A percentile compares a stretch with the other conserved stretches of the same genome.
Conservation (phyloP, 148 eudicot genomes). For the Oxyria digyna region DNA sequence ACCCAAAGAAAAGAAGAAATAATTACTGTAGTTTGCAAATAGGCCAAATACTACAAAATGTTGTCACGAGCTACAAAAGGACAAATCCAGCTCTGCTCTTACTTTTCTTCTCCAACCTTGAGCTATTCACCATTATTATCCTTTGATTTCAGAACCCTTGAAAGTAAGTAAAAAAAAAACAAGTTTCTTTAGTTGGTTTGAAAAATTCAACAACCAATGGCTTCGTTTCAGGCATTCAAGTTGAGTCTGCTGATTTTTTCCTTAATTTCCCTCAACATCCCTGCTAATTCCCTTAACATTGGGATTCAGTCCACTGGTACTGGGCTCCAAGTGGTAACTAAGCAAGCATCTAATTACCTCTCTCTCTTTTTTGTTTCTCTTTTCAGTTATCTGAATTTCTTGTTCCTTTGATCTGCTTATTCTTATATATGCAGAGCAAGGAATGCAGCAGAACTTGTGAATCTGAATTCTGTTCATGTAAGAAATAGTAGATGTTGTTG, state of each 20-base stretch:
- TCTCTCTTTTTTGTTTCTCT: not conserved
- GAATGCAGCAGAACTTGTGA: conserved; percentile 63
- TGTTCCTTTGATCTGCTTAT: not conserved
- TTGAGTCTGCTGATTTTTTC: not conserved
- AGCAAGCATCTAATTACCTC: not conserved
- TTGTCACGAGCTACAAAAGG: conserved; percentile 6
- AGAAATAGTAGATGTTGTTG: not conserved
- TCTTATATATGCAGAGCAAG: conserved; percentile 22
- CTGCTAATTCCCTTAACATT: conserved; percentile 36
- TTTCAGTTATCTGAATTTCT: not conserved
- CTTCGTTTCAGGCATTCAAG: conserved; percentile 12
- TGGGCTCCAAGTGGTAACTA: conserved; percentile 35
- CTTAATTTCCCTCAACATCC: conserved; percentile 4
- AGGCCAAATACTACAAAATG: not conserved
- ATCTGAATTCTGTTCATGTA: conserved; percentile 56
- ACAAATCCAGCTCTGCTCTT: conserved; percentile 6
- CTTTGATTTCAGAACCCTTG: conserved; percentile 13
- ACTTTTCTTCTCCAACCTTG: not conserved
- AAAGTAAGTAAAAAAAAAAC: not conserved
- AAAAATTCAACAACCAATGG: conserved; percentile 17
- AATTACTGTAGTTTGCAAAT: not conserved
- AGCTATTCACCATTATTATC: not conserved
- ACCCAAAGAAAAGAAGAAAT: not conserved
- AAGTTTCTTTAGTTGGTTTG: not conserved
- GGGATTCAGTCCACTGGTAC: conserved; percentile 28